phyloP scores from a whole-genome alignment of 1,139 yeast genomes.

The Hansenula anomala region DNA sequence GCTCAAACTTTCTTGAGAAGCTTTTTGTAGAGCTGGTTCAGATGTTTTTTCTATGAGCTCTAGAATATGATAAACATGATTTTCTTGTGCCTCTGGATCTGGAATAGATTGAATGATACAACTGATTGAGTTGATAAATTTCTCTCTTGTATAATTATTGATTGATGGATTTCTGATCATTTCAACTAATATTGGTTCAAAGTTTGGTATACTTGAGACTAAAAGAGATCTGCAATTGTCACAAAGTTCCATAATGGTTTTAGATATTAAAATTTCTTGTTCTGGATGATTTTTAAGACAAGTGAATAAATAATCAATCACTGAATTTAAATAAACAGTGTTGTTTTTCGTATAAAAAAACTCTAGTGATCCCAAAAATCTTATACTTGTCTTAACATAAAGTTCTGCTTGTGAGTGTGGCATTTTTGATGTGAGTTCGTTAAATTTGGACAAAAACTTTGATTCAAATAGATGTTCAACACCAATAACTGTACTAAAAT shows the following conservation, averaged over 20 bases:
- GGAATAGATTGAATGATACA: slow-evolving; percentile 53
- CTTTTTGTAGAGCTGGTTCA: slow-evolving; percentile 14
- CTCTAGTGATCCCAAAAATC: slow-evolving; percentile 48
- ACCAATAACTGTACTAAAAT: slow-evolving; percentile 18
- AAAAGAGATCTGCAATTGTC: slow-evolving; percentile 52
- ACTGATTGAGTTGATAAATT: slow-evolving; percentile 56
- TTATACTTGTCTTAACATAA: slow-evolving; percentile 41
- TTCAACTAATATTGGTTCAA: slow-evolving; percentile 47
- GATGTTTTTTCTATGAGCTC: slow-evolving; percentile 22
- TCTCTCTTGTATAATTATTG: slow-evolving; percentile 51
- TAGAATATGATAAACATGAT: slow-evolving; percentile 24
- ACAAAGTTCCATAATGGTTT: slow-evolving; percentile 56
- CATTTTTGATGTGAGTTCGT: slow-evolving; percentile 9
- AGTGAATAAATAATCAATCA: slow-evolving; percentile 45
- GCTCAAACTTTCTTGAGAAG: slow-evolving; percentile 9
- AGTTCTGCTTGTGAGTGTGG: slow-evolving; percentile 12
- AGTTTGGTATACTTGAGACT: slow-evolving; percentile 41
- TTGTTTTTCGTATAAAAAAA: slow-evolving; percentile 47
- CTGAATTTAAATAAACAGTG: slow-evolving; percentile 34
- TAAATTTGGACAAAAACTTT: slow-evolving; percentile 19
- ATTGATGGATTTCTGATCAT: slow-evolving; percentile 43
- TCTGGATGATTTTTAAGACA: slow-evolving; percentile 28
- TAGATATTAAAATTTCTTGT: slow-evolving; percentile 40
- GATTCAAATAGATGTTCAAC: slow-evolving; percentile 25
- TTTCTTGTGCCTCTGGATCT: slow-evolving; percentile 38